Evolutionary conservation across 768 basidiomycete species (phyloP).

Genomic region (Hygrophorus russula): DNA sequence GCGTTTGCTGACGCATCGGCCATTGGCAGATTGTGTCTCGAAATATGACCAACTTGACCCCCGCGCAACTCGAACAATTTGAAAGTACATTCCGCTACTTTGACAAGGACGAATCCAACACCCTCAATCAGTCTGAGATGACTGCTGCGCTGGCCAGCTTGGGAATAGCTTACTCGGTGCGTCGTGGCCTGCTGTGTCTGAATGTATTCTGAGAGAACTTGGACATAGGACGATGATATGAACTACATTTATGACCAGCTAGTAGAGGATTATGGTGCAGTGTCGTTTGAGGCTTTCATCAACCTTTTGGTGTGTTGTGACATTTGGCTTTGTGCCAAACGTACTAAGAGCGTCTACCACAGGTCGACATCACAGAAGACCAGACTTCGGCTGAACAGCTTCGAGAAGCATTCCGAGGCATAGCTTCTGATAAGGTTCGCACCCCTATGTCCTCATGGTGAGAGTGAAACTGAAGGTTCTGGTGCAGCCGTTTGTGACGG

Average conservation of each 20-base stretch:
- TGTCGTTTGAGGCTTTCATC: constrained; percentile 91
- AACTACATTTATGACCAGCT: constrained; percentile 74
- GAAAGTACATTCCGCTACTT: constrained; percentile 98
- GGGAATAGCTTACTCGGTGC: constrained; percentile 82
- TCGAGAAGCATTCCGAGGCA: constrained; percentile 85
- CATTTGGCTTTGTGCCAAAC: background rate
- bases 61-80: constrained; percentile 92
- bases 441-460: background rate
- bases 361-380: constrained; percentile 96
- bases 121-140: constrained; percentile 75
- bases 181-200: constrained; percentile 10
- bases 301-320: constrained; percentile 60
- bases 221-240: constrained; percentile 71
- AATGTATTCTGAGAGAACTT: background rate
- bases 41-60: constrained; percentile 89
- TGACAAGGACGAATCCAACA: constrained; percentile 87
- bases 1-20: constrained; percentile 1
- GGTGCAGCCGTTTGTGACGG: constrained; percentile 79
- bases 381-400: constrained; percentile 89
- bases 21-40: constrained; percentile 74
- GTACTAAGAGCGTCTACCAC: constrained; percentile 1
- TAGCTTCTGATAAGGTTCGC: constrained; percentile 79
- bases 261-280: constrained; percentile 70
- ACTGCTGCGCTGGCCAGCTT: constrained; percentile 90
- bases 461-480: constrained; percentile 6